These are phyloP conservation scores for Stephania japonica DNA, from an alignment of 164 flowering plant species.

Conservation along the genomic window DNA sequence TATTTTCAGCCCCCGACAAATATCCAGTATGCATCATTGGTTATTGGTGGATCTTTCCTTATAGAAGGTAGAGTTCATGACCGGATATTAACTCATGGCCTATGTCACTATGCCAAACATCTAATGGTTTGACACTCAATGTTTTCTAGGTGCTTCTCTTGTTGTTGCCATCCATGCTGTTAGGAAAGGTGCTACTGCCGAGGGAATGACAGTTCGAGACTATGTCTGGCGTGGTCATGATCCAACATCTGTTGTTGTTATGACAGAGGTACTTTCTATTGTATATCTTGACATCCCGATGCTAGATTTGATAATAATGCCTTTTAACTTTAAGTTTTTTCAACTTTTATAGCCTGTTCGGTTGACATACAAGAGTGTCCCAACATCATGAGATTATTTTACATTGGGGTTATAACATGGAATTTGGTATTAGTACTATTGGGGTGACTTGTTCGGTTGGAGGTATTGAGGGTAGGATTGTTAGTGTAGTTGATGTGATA, in stretches of 20 bases:
- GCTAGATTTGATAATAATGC: neutral
- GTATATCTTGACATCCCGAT: neutral
- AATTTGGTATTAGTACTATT: too few species aligned
- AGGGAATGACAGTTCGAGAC: constrained; percentile 87
- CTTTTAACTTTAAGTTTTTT: neutral
- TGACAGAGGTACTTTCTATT: constrained; percentile 79
- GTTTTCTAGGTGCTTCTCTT: constrained; percentile 78
- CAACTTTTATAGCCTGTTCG: too few species aligned
- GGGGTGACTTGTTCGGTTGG: too few species aligned
- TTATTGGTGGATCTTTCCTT: constrained; percentile 85
- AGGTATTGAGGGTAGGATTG: too few species aligned
- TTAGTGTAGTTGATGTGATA: too few species aligned
- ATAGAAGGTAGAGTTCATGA: constrained; percentile 62
- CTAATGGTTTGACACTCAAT: constrained; percentile 5
- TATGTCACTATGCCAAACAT: constrained; percentile 4
- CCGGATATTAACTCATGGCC: neutral
- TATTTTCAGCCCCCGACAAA: constrained; percentile 66
- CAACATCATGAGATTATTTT: too few species aligned
- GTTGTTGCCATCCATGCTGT: constrained; percentile 94
- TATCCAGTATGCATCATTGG: constrained; percentile 85
- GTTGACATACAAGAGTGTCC: too few species aligned
- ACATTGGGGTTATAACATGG: too few species aligned
- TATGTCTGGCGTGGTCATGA: constrained; percentile 99
- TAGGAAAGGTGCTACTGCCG: constrained; percentile 93
- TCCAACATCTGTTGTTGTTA: constrained; percentile 98